Percentiles rank a stretch among this genome's conserved stretches.
Conservation (phyloP, 441 rosid genomes). For the Syzygium syzygioides region DNA sequence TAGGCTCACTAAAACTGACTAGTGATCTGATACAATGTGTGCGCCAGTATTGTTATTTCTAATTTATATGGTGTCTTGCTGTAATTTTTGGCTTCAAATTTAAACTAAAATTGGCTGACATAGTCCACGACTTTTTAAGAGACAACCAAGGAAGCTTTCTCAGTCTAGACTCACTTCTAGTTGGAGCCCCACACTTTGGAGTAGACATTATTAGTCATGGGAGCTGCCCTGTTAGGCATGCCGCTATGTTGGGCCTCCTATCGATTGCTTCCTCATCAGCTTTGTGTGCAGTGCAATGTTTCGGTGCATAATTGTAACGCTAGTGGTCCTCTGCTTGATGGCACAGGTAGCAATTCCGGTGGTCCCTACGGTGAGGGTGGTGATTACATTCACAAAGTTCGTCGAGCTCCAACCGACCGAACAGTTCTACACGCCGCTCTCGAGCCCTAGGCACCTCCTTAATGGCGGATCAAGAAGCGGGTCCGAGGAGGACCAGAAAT, state of each 20-base stretch:
- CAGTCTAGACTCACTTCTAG: not conserved
- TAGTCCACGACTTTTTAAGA: not conserved
- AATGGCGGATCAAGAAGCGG: conserved; percentile 19
- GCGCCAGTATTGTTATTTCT: not conserved
- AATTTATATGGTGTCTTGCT: not conserved
- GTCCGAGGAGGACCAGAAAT: conserved; percentile 33
- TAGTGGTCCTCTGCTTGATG: not conserved
- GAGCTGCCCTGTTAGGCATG: not conserved
- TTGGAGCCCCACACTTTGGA: not conserved
- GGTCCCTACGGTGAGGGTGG: conserved; percentile 85
- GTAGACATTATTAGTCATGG: not conserved
- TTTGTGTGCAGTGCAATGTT: not conserved
- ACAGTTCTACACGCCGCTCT: conserved; percentile 69
- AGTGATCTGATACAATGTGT: not conserved
- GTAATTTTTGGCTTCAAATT: not conserved
- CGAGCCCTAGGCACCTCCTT: conserved; percentile 57
- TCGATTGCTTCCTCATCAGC: not conserved
- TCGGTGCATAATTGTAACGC: conserved; percentile 3
- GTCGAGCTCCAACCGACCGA: conserved; percentile 60
- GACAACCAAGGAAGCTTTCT: not conserved
- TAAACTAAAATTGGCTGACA: not conserved
- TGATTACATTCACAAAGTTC: conserved; percentile 82
- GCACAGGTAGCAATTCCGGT: conserved; percentile 87
- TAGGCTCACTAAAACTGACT: no score
- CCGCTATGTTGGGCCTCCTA: not conserved